phyloP scores from a whole-genome alignment of 2,329 filamentous ascomycete species.

The Purpureocillium lavendulum region DNA sequence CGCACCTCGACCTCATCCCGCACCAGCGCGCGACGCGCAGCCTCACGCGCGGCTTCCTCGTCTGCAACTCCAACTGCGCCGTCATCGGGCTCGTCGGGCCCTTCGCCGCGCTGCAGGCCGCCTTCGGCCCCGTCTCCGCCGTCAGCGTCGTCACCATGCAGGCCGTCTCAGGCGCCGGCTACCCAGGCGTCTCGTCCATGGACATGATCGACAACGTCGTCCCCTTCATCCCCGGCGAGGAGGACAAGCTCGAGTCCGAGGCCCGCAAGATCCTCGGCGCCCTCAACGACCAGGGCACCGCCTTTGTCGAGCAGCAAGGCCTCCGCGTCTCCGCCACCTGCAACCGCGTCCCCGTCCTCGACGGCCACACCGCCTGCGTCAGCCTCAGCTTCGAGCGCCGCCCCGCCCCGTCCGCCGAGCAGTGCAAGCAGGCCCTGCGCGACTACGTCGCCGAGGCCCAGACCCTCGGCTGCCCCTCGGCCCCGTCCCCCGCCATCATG shows the following conservation, averaged over 20 bases:
- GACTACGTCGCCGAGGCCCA: constrained; percentile 77
- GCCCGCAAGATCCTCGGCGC: constrained; percentile 86
- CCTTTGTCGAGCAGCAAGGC: constrained; percentile 64
- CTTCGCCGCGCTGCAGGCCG: constrained; percentile 79
- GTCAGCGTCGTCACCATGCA: constrained; percentile 86
- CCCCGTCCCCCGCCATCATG: constrained; percentile 70
- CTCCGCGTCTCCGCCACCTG: constrained; percentile 80
- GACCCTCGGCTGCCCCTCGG: constrained; percentile 76
- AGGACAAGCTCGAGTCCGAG: constrained; percentile 93
- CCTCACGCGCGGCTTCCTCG: constrained; percentile 79
- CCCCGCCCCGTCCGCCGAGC: constrained; percentile 63
- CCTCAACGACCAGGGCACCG: constrained; percentile 62
- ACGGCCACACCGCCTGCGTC: constrained; percentile 93
- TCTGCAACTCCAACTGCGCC: constrained; percentile 97
- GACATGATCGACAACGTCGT: constrained; percentile 96
- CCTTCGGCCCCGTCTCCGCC: constrained; percentile 73
- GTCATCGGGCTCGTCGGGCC: constrained; percentile 95
- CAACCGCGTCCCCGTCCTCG: constrained; percentile 89
- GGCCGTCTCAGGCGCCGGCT: constrained; percentile 86
- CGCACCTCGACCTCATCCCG: constrained; percentile 80
- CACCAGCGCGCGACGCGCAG: constrained; percentile 69
- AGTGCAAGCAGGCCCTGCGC: constrained; percentile 71
- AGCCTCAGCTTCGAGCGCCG: constrained; percentile 73
- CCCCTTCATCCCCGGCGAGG: constrained; percentile 86
- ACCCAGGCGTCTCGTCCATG: constrained; percentile 86